Evolutionary conservation across 345 rosid genomes (phyloP).

Genomic region (Iberis pinnata): DNA sequence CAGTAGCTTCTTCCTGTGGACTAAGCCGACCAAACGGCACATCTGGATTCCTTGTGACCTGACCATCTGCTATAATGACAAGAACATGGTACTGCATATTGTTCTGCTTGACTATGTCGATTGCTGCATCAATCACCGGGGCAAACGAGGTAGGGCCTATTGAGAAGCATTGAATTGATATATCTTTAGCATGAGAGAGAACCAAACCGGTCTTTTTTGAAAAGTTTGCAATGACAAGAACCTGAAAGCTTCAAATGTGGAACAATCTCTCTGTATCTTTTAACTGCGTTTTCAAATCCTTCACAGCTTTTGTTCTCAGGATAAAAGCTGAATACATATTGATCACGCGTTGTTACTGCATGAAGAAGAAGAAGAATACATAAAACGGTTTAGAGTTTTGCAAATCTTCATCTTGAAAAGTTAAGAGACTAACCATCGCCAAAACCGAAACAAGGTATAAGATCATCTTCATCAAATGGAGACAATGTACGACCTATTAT

Average conservation of each 20-base stretch:
- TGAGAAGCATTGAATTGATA: neutral
- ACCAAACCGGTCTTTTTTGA: too few species aligned
- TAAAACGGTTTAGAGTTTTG: constrained; percentile 11
- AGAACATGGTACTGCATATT: constrained; percentile 81
- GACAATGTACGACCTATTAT: constrained; percentile 80
- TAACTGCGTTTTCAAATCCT: constrained; percentile 73
- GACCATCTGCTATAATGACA: constrained; percentile 92
- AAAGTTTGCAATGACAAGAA: constrained; percentile 18
- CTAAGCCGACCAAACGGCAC: constrained; percentile 51
- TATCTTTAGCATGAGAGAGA: constrained; percentile 11
- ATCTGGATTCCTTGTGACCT: constrained; percentile 72
- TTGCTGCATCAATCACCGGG: constrained; percentile 74
- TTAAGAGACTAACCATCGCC: constrained; percentile 66
- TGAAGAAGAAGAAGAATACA: constrained; percentile 8
- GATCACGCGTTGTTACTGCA: constrained; percentile 76
- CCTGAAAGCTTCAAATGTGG: constrained; percentile 74
- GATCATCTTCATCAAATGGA: constrained; percentile 88
- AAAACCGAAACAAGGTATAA: constrained; percentile 96
- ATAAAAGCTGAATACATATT: constrained; percentile 69
- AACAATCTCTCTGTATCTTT: constrained; percentile 68
- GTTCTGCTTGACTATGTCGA: constrained; percentile 69
- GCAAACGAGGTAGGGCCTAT: constrained; percentile 97
- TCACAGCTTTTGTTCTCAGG: constrained; percentile 51
- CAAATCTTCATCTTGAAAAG: neutral
- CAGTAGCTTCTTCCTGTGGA: constrained; percentile 80